Conservation (phyloP, 371 early-diverging fungal genomes). For the Quaeritorhiza haematococci region DNA sequence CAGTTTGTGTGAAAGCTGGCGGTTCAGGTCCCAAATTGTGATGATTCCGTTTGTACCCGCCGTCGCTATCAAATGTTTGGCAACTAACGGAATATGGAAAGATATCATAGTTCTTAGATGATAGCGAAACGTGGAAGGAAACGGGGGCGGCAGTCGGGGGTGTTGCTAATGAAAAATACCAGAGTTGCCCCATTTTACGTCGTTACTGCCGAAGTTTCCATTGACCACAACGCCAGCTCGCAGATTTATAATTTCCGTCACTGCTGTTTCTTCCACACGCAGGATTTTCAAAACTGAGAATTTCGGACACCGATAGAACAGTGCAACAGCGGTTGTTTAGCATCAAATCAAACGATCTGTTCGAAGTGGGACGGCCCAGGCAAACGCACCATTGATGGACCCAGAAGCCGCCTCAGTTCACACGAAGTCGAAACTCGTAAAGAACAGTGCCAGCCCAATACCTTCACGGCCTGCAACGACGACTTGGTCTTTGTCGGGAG, state of each 20-base stretch:
- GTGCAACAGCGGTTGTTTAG: constrained; percentile 3
- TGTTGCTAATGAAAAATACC: constrained; percentile 38
- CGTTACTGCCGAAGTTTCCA: constrained; percentile 63
- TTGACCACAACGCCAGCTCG: constrained; percentile 61
- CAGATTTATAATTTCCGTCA: constrained; percentile 62
- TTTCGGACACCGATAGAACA: not conserved
- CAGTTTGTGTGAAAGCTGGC: constrained; percentile 39
- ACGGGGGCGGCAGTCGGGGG: too few species aligned
- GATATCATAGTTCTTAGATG: not conserved
- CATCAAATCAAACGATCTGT: constrained; percentile 3
- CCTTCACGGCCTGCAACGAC: not conserved
- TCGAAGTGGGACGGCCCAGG: not conserved
- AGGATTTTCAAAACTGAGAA: constrained; percentile 64
- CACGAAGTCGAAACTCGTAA: too few species aligned
- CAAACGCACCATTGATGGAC: constrained; percentile 6
- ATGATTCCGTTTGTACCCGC: constrained; percentile 75
- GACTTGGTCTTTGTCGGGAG: not conserved
- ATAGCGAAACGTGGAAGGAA: constrained; percentile 6
- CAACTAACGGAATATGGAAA: constrained; percentile 22
- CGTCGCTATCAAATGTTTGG: constrained; percentile 61
- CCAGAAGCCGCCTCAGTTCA: not conserved
- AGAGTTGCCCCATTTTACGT: constrained; percentile 78
- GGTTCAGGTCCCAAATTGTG: constrained; percentile 64
- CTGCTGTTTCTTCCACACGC: constrained; percentile 45
- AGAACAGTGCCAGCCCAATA: constrained; percentile 1